Base-by-base conservation (phyloP, 345 rosid species). In the Brassica nigra region DNA sequence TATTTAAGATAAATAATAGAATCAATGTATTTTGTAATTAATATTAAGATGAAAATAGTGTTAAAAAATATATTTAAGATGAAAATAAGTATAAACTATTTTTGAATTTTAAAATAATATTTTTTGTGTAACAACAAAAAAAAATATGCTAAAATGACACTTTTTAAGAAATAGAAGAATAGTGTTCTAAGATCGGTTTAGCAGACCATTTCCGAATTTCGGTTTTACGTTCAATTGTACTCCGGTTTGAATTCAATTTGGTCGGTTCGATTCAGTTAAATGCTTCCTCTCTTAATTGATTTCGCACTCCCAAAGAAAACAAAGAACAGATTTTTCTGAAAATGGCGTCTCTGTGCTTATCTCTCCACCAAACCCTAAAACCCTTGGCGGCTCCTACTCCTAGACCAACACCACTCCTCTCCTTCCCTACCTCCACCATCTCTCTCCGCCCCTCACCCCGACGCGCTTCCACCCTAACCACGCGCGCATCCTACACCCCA, bases 401-500 rank as follows among this genome's bases (percentile, higher is more conserved):
- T 1, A 68, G 20, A 69, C 30, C 70, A 14, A 76, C 66, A 69
- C 78, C 82, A 52, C 65, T 31, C 61, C 69, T 76, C 63, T 74
- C 79, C 31, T 49, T 64, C 28, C 72, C 72, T 52, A 59, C 78
- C 55, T 68, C 75, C 23, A 73, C 72, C 11, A 44, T 62, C 78
- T 62, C 83, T 0, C 55, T 68, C 39, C 15, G 49, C 8, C 71
- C 33, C 36, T 15, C 81, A 39, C 58, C 68, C n/a, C 58, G 16
- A 67, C 59, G 27, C 31, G 62, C 62, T 18, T 34, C 66, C 55
- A 27, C 83, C 33, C 12, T 29, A 37, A 62, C 61, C 34, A 63
- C 84, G 3, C 85, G 86, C 42, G 87, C 87, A 57, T 89, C 93
- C 36, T 84, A 82, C 85, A 90, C 74, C 20, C 85, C 94, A n/a